Base-by-base conservation (phyloP, 2,329 filamentous ascomycete species). In the Alternaria gansuensis region DNA sequence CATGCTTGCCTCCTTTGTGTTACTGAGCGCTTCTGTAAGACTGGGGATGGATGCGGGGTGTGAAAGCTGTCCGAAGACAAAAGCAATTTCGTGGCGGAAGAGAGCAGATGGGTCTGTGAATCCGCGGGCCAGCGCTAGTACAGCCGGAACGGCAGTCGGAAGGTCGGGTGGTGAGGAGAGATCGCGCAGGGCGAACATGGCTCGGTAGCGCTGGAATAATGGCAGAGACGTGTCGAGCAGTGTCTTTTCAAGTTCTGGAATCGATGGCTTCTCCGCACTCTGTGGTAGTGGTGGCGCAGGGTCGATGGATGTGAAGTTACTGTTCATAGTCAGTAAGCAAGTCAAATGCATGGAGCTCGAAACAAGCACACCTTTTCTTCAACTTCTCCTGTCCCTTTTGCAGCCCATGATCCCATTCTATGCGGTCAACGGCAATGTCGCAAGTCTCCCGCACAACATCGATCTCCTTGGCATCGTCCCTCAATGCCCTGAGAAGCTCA, bases 41-140 rank as follows among this genome's bases (percentile, higher is more conserved):
- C 92, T 92, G 4, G 95, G 93, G 67, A 99, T 97, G 1, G 93
- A 97, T n/a, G 94, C 94, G 1, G 95, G 95, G 75, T 99, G 95
- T 54, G 91, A 93, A 51, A 99, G 84, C 78, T 99, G 95, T 54
- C 95, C 95, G 69, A 99, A 99, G 13, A 99, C 95, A 76, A 99
- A 99, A 13, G 95, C 95, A 66, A 99, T 93, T 77, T 99, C 95
- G 81, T 99, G 95, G 67, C 95, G 89, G 85, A 99, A 98, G 7
- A 99, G 87, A 5, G 93, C 93, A 48, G 93, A 97, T 17, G 88
- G 84, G 76, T 99, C 95, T 31, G 84, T 83, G 69, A 99, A 88
- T 14, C 95, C 95, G 74, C 88, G 89, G 44, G 95, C 92, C 45
- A 99, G 86, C 10, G 93, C 91, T 43, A 90, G 85, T 52, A 99